These are phyloP conservation scores for Hypoxylon sp. DNA, from an alignment of 2,329 filamentous ascomycete species.

Conservation along the genomic window DNA sequence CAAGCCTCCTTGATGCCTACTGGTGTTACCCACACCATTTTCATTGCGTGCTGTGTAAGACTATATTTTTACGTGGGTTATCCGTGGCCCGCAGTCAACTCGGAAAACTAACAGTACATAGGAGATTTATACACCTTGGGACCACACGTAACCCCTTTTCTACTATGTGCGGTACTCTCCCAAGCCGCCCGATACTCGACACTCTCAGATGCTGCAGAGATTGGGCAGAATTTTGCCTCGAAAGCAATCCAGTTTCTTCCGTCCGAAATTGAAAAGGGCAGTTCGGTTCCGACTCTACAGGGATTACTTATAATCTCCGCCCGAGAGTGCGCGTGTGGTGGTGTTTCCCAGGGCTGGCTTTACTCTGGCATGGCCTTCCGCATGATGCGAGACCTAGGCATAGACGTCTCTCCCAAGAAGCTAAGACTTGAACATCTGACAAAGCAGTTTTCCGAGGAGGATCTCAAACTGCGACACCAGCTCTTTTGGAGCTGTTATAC, in stretches of 20 bases:
- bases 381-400: conserved; percentile 32
- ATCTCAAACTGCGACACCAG: conserved; percentile 26
- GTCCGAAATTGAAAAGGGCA: conserved; percentile 22
- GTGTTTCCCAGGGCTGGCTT: conserved; percentile 29
- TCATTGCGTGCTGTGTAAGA: conserved; percentile 23
- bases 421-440: conserved; percentile 20
- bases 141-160: conserved; percentile 13
- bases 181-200: conserved; percentile 16
- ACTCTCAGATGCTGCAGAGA: conserved; percentile 4
- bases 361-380: conserved; percentile 34
- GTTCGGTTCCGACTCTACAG: conserved; percentile 30
- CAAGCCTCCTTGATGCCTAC: conserved; percentile 17
- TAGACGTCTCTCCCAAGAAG: conserved; percentile 28
- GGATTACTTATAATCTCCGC: conserved; percentile 25
- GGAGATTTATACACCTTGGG: conserved; percentile 13
- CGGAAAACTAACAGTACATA: neutral
- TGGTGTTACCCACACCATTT: conserved; percentile 26
- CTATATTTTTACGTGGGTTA: conserved; percentile 21
- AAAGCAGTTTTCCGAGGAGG: conserved; percentile 21
- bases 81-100: neutral
- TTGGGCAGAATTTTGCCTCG: conserved; percentile 12
- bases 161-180: conserved; percentile 13
- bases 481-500: conserved; percentile 34
- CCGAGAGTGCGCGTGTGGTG: conserved; percentile 27
- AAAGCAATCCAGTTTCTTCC: conserved; percentile 15